Base-by-base conservation (phyloP, 2,329 filamentous ascomycete species). In the Fusarium verticillioides region DNA sequence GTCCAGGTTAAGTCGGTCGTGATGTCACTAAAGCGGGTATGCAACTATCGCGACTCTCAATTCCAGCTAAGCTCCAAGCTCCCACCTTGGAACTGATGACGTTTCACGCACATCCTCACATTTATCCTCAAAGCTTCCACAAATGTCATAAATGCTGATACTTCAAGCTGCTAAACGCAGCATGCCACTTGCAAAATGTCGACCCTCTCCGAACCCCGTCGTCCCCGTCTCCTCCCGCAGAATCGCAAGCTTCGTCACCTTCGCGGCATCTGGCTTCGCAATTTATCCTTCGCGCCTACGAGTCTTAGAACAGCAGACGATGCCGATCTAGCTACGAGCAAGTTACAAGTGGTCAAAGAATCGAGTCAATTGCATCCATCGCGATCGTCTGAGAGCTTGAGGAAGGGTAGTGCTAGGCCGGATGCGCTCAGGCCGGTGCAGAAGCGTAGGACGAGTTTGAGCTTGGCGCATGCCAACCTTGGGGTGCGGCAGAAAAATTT, bases 201-300 rank as follows among this genome's bases (percentile, higher is more conserved):
- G 52, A 76, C 79, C 68, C 76, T 83, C 67, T 78, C 80, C 65
- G 81, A 83, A 75, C 79, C 80, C 37, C 81, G 82, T 50, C 83
- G 85, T 44, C 87, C 88, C 44, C 84, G 87, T 46, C 84, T 92
- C 70, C 83, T 91, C 36, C 84, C 89, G 23, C 88, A 96, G 87
- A 98, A 97, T 81, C 93, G 95, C 81, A 95, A 93, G 81, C 87
- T 98, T 60, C 91, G 96, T 61, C 95, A 98, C 85, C 88, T 98
- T 9, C 92, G 94, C 77, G 94, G 94, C 75, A 90, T 98, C 76
- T 96, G 93, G 63, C 85, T 98, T 58, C 94, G 96, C 65, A 98
- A 98, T 81, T 86, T 98, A 47, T 91, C 90, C 70, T 91, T 97
- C 74, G 85, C 86, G 85, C 71, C 84, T 86, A 66, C 84, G 85